phyloP scores from a whole-genome alignment of 148 eudicot genomes.

The Rhododendron simsii region DNA sequence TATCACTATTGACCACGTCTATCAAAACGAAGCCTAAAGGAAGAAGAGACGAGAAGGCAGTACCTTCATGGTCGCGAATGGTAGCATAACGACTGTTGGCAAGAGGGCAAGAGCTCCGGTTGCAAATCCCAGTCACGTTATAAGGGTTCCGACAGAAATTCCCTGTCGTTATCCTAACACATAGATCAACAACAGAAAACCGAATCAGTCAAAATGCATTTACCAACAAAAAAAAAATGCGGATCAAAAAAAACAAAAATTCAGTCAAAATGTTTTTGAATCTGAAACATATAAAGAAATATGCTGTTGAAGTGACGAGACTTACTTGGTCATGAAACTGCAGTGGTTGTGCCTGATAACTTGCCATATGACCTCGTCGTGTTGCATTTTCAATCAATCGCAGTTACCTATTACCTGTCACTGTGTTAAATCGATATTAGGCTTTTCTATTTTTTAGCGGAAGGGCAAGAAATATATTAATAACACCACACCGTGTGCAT shows the following conservation, averaged over 20 bases:
- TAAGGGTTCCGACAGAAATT: conserved; percentile 91
- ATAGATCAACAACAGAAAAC: not conserved
- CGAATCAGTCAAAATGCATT: not conserved
- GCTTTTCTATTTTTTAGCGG: not conserved
- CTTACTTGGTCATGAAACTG: conserved; percentile 92
- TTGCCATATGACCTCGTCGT: conserved; percentile 97
- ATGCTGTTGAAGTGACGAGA: not conserved
- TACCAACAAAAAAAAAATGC: too few species aligned
- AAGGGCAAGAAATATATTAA: not conserved
- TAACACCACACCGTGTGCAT: not conserved
- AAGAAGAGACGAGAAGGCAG: not conserved
- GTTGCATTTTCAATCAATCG: conserved; percentile 63
- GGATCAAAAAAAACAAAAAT: not conserved
- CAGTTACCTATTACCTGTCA: not conserved
- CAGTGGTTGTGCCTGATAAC: conserved; percentile 92
- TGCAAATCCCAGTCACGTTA: conserved; percentile 88
- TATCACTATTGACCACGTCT: too few species aligned
- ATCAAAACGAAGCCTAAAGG: not conserved
- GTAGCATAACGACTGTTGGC: conserved; percentile 94
- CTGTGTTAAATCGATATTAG: not conserved
- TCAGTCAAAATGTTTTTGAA: not conserved
- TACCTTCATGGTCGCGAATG: conserved; percentile 85
- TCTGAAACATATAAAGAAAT: not conserved
- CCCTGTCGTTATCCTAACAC: conserved; percentile 69
- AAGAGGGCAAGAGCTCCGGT: conserved; percentile 98